Percentiles rank a stretch among this genome's conserved stretches.
Conservation (phyloP, 345 rosid genomes). For the Trapa incisa region DNA sequence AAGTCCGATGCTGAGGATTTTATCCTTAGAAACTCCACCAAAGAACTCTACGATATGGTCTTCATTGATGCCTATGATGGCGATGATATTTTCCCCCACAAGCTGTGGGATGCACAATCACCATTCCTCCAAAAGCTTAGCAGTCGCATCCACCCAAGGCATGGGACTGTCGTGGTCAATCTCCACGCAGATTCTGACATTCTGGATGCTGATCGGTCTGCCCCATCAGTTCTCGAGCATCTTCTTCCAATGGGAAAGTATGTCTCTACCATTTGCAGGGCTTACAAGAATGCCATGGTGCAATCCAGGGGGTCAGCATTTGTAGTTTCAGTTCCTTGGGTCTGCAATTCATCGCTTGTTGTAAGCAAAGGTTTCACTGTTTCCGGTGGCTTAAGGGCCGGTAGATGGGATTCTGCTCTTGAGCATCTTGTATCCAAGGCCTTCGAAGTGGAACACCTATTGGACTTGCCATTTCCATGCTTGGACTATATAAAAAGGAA, state of each 20-base stretch:
- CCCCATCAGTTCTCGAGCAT: conserved; percentile 20
- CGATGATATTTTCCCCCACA: conserved; percentile 73
- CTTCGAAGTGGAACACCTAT: conserved; percentile 32
- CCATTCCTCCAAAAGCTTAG: conserved; percentile 53
- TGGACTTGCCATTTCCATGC: conserved; percentile 64
- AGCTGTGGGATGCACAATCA: conserved; percentile 64
- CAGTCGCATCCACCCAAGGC: conserved; percentile 42
- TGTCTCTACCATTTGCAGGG: conserved; percentile 40
- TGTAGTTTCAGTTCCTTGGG: conserved; percentile 62
- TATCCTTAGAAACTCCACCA: conserved; percentile 23
- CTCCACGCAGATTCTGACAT: conserved; percentile 60
- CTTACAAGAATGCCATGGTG: conserved; percentile 43
- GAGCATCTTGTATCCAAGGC: conserved; percentile 36
- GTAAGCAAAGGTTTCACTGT: conserved; percentile 44
- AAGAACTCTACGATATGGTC: conserved; percentile 43
- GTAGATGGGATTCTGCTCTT: conserved; percentile 22
- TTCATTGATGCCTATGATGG: conserved; percentile 94
- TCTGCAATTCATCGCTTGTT: conserved; percentile 59
- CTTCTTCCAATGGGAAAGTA: conserved; percentile 35
- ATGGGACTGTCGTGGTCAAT: conserved; percentile 83
- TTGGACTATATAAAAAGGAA: conserved; percentile 45
- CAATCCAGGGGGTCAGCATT: conserved; percentile 34
- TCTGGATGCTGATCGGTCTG: conserved; percentile 13
- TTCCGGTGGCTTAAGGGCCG: conserved; percentile 9
- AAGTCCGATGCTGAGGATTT: conserved; percentile 75